A percentile compares a stretch with the other conserved stretches of the same genome.
Conservation (phyloP, 352 stramenopile species). For the Aphanomyces cochlioides region DNA sequence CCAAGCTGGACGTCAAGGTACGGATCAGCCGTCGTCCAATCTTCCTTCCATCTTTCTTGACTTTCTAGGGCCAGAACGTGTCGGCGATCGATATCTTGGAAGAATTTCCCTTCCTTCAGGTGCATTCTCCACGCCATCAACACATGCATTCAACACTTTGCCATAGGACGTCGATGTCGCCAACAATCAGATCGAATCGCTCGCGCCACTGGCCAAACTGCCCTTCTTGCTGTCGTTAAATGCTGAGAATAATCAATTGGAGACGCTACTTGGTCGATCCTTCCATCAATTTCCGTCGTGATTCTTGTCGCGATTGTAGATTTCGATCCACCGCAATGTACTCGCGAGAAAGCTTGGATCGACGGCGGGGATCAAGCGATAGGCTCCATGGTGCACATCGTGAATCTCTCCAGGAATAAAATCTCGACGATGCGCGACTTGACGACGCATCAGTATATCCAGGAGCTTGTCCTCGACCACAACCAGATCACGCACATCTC, state of each 20-base stretch:
- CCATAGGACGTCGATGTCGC: constrained; percentile 53
- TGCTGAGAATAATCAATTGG: constrained; percentile 56
- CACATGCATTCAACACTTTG: background rate
- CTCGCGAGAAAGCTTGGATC: constrained; percentile 49
- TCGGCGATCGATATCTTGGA: constrained; percentile 29
- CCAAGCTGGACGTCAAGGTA: constrained; percentile 43
- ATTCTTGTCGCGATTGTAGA: constrained; percentile 31
- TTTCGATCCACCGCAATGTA: constrained; percentile 60
- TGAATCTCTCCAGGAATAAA: constrained; percentile 47
- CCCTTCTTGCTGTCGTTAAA: constrained; percentile 55
- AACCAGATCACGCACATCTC: constrained; percentile 54
- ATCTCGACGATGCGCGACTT: constrained; percentile 57
- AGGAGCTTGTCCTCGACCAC: constrained; percentile 57
- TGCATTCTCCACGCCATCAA: constrained; percentile 20
- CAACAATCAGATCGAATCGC: constrained; percentile 46
- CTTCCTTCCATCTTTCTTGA: no score
- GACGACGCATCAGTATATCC: constrained; percentile 52
- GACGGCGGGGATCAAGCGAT: constrained; percentile 49
- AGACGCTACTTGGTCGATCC: constrained; percentile 41
- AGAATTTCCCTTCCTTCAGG: constrained; percentile 59
- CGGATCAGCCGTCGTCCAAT: constrained; percentile 19
- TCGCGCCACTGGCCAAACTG: constrained; percentile 48
- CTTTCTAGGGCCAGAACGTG: no score
- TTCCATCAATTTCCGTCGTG: background rate
- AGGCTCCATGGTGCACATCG: constrained; percentile 56